These are phyloP conservation scores for Candida chauliodis DNA, from an alignment of 805 yeast genomes.

Conservation along the genomic window DNA sequence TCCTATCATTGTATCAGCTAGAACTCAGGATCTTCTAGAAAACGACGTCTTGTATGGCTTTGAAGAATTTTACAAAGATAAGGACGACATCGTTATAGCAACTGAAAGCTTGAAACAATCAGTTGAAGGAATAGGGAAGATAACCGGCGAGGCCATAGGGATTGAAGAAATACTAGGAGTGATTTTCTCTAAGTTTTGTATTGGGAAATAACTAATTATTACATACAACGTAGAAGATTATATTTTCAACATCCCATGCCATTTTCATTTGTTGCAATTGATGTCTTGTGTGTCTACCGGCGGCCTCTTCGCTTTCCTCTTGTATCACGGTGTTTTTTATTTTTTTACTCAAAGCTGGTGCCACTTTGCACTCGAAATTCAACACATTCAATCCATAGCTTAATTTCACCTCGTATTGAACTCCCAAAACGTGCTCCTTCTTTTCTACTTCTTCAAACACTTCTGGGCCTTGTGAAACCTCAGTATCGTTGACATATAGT, in stretches of 20 bases:
- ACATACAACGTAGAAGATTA: constrained; percentile 31
- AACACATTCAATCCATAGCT: constrained; percentile 38
- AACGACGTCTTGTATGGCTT: constrained; percentile 77
- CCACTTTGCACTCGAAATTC: constrained; percentile 38
- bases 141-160: constrained; percentile 86
- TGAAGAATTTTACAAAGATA: constrained; percentile 53
- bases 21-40: constrained; percentile 71
- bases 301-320: constrained; percentile 24
- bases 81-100: constrained; percentile 75
- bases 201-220: constrained; percentile 64
- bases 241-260: constrained; percentile 44
- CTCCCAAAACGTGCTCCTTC: constrained; percentile 19
- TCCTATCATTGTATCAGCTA: constrained; percentile 68
- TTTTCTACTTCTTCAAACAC: constrained; percentile 24
- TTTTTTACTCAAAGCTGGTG: constrained; percentile 36
- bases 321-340: constrained; percentile 21
- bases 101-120: constrained; percentile 71
- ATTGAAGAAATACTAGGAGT: constrained; percentile 89
- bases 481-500: constrained; percentile 36
- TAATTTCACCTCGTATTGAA: constrained; percentile 37
- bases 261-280: constrained; percentile 43
- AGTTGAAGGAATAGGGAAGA: constrained; percentile 84
- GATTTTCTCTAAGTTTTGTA: constrained; percentile 88
- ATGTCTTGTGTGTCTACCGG: constrained; percentile 44
- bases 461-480: constrained; percentile 30